phyloP scores from a whole-genome alignment of 176 grass and related monocot species.

The Bonia amplexicaulis region DNA sequence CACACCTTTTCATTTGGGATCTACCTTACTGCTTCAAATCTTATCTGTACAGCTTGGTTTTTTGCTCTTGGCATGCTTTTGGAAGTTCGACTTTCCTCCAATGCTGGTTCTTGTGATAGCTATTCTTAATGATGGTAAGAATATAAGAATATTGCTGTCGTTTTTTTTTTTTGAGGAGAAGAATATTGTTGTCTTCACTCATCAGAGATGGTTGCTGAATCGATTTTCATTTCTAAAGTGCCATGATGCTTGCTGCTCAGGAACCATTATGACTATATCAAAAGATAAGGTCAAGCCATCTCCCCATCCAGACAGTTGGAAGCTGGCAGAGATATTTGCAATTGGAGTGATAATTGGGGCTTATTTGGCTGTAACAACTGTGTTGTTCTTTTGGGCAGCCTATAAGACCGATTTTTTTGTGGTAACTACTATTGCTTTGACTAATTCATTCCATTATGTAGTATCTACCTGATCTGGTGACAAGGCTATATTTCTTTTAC shows the following conservation, averaged over 20 bases:
- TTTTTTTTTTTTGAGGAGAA: background rate
- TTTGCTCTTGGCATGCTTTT: constrained; percentile 49
- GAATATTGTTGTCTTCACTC: background rate
- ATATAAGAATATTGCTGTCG: no score
- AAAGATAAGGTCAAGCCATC: constrained; percentile 68
- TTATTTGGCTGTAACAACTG: constrained; percentile 53
- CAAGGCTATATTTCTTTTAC: background rate
- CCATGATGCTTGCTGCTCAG: constrained; percentile 19
- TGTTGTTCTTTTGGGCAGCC: constrained; percentile 50
- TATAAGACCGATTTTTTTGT: constrained; percentile 43
- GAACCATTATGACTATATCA: constrained; percentile 67
- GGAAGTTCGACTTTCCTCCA: constrained; percentile 58
- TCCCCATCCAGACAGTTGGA: constrained; percentile 61
- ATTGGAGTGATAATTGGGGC: constrained; percentile 54
- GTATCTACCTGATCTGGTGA: background rate
- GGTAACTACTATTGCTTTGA: constrained; percentile 24
- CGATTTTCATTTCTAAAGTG: background rate
- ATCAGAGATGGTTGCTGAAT: background rate
- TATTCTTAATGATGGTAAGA: constrained; percentile 62
- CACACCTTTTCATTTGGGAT: background rate
- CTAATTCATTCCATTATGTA: background rate
- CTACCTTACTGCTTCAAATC: background rate
- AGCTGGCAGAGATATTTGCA: constrained; percentile 60
- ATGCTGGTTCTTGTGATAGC: constrained; percentile 60
- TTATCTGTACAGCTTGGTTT: constrained; percentile 47